phyloP scores from a whole-genome alignment of 148 eudicot genomes.

The Oxyria digyna region DNA sequence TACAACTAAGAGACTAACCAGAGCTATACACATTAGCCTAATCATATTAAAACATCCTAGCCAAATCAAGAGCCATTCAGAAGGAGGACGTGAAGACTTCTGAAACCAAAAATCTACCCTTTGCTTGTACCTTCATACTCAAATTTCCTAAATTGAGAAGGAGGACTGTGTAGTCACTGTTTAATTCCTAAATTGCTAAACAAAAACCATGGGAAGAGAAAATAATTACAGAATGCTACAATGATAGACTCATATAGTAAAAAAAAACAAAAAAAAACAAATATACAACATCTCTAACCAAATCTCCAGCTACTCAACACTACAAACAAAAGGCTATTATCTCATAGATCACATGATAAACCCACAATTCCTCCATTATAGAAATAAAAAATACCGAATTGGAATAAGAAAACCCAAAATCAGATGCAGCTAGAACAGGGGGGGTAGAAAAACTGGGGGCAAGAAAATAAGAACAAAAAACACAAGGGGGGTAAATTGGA shows the following conservation, averaged over 20 bases:
- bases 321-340: neutral
- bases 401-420: neutral
- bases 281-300: no score
- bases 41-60: neutral
- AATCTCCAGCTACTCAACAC: neutral
- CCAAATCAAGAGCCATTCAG: neutral
- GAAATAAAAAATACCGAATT: neutral
- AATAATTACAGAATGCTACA: neutral
- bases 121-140: neutral
- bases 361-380: constrained; percentile 4
- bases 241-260: neutral
- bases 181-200: neutral
- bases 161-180: neutral
- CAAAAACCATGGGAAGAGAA: neutral
- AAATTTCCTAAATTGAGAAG: no score
- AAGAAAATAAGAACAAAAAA: neutral
- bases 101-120: neutral
- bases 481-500: neutral
- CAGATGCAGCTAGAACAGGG: neutral
- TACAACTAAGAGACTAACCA: neutral
- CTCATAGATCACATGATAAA: constrained; percentile 1
- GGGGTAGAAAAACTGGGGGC: neutral
- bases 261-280: neutral
- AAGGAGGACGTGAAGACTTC: neutral
- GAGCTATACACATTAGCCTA: neutral